These are phyloP conservation scores for Solanum ossicruentum DNA, from an alignment of 257 asterid genomes.

Conservation along the genomic window DNA sequence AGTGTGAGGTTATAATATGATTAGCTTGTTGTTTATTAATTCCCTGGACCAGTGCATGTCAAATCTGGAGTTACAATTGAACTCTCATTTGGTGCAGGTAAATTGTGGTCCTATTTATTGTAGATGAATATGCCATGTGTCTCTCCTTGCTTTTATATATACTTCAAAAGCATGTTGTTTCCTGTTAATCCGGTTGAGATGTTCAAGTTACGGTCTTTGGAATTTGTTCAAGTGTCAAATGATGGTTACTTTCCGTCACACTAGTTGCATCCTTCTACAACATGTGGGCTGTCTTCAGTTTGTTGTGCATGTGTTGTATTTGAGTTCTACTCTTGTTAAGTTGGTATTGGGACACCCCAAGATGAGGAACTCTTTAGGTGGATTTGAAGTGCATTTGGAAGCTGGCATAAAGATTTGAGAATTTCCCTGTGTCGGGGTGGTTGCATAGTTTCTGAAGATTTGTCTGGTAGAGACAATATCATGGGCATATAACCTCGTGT, in stretches of 20 bases:
- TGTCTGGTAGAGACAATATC: neutral
- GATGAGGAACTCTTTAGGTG: neutral
- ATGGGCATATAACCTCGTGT: neutral
- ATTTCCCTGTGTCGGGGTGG: neutral
- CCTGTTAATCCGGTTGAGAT: neutral
- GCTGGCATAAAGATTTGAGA: neutral
- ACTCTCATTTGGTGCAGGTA: conserved; percentile 42
- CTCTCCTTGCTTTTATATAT: conserved; percentile 9
- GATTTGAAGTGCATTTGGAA: neutral
- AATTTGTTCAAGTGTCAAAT: neutral
- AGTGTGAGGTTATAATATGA: neutral
- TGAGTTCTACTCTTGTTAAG: neutral
- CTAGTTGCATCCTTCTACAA: neutral
- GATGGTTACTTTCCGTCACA: neutral
- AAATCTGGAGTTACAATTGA: neutral
- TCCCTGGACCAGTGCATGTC: neutral
- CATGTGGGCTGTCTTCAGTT: neutral
- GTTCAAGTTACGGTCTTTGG: neutral
- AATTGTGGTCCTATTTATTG: conserved; percentile 24
- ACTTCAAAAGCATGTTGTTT: neutral
- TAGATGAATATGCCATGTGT: conserved; percentile 27
- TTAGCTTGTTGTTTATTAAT: neutral
- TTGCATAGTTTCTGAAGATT: neutral
- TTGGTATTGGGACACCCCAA: neutral
- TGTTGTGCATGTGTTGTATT: neutral